Evolutionary conservation across 768 basidiomycete genomes (phyloP).

Genomic region (Lactarius psammicola): DNA sequence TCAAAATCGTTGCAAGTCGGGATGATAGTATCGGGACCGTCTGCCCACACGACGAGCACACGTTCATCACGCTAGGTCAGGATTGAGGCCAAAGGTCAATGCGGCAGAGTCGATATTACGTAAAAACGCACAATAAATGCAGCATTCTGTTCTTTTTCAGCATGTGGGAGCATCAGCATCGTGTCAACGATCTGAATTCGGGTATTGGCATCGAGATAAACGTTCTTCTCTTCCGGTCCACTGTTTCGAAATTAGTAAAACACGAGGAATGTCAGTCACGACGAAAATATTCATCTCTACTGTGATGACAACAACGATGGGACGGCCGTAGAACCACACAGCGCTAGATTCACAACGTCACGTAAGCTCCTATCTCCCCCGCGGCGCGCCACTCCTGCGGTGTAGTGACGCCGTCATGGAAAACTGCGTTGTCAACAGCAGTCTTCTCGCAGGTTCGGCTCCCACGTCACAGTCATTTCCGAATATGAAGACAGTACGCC

Average conservation of each 20-base stretch:
- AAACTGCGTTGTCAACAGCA: slow-evolving; percentile 8
- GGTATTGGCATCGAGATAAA: slow-evolving; percentile 51
- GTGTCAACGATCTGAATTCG: slow-evolving; percentile 84
- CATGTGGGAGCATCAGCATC: slow-evolving; percentile 67
- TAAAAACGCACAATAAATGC: slow-evolving; percentile 70
- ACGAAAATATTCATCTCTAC: background rate
- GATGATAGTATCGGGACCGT: slow-evolving; percentile 74
- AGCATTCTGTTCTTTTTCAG: slow-evolving; percentile 51
- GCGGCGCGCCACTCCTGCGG: background rate
- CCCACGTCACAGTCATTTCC: slow-evolving; percentile 23
- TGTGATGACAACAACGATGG: background rate
- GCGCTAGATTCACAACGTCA: background rate
- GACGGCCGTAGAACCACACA: background rate
- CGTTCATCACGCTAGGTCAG: slow-evolving; percentile 68
- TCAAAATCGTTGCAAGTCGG: slow-evolving; percentile 52
- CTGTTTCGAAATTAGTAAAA: slow-evolving; percentile 24
- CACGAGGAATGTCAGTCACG: background rate
- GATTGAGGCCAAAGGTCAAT: background rate
- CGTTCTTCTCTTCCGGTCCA: slow-evolving; percentile 38
- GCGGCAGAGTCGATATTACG: background rate
- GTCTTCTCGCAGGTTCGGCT: background rate
- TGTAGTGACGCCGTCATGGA: background rate
- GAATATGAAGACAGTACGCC: slow-evolving; percentile 7
- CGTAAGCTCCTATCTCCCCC: slow-evolving; percentile 16
- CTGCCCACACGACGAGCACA: slow-evolving; percentile 82